Percentiles rank a stretch among this genome's conserved stretches.
Conservation (phyloP, 2,329 filamentous ascomycete genomes). For the Apiospora koreana region DNA sequence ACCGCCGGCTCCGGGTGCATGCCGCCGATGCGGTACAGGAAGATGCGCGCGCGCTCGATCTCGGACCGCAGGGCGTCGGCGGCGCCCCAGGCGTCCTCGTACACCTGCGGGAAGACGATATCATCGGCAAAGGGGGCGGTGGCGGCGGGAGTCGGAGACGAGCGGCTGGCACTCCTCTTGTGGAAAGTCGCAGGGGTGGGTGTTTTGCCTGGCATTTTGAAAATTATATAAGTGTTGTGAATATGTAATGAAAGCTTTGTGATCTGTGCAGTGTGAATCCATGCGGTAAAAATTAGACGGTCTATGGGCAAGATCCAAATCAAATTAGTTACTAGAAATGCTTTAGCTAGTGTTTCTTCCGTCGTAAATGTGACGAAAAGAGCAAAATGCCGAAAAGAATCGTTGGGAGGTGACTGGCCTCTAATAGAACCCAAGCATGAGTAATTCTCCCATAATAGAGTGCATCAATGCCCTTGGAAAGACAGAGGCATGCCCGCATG, state of each 20-base stretch:
- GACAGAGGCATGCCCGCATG: not conserved
- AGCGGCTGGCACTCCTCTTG: not conserved
- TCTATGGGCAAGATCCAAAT: too few species aligned
- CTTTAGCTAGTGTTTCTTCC: too few species aligned
- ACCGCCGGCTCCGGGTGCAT: slow-evolving; percentile 27
- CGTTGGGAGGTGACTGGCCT: too few species aligned
- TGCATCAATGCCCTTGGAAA: not conserved
- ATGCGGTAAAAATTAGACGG: too few species aligned
- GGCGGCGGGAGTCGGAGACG: not conserved
- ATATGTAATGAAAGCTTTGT: too few species aligned
- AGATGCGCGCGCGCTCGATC: slow-evolving; percentile 33
- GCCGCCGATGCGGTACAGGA: slow-evolving; percentile 31
- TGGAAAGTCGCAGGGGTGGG: not conserved
- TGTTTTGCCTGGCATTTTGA: not conserved
- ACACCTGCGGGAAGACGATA: slow-evolving; percentile 33
- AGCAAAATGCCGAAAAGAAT: too few species aligned
- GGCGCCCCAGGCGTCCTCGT: slow-evolving; percentile 34
- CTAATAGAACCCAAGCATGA: too few species aligned
- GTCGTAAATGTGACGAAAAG: too few species aligned
- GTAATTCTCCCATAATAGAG: too few species aligned
- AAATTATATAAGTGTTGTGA: too few species aligned
- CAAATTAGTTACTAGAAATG: too few species aligned
- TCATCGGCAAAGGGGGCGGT: slow-evolving; percentile 14
- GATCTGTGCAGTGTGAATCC: too few species aligned
- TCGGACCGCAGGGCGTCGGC: slow-evolving; percentile 23